phyloP scores from a whole-genome alignment of 768 basidiomycete genomes.

The Heimioporus sp. region DNA sequence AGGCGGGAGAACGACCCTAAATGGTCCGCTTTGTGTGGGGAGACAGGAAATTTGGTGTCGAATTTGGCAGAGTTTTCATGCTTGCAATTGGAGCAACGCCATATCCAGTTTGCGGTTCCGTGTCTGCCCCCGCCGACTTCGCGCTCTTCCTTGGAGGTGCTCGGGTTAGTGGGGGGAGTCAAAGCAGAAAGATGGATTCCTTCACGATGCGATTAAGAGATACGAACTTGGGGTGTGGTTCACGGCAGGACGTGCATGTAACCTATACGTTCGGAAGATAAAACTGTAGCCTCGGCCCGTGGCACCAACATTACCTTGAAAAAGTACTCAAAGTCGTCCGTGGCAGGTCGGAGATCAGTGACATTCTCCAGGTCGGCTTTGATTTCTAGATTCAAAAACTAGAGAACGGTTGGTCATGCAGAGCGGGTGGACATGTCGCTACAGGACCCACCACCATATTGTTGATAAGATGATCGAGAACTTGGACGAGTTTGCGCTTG shows the following conservation, averaged over 20 bases:
- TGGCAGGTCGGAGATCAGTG: slow-evolving; percentile 63
- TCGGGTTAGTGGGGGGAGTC: slow-evolving; percentile 1
- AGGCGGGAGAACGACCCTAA: slow-evolving; percentile 61
- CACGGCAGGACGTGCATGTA: slow-evolving; percentile 77
- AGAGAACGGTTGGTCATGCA: background rate
- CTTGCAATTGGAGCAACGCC: slow-evolving; percentile 76
- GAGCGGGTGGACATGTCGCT: background rate
- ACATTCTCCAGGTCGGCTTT: slow-evolving; percentile 82
- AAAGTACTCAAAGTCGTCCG: slow-evolving; percentile 73
- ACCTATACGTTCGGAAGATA: slow-evolving; percentile 42
- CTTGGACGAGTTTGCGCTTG: slow-evolving; percentile 20
- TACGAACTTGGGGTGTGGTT: slow-evolving; percentile 69
- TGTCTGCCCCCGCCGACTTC: slow-evolving; percentile 68
- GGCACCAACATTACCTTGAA: slow-evolving; percentile 52
- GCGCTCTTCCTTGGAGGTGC: slow-evolving; percentile 53
- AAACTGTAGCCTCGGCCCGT: no score
- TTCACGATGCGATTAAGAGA: slow-evolving; percentile 67
- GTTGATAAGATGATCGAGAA: background rate
- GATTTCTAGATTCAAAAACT: slow-evolving; percentile 59
- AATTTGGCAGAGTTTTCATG: slow-evolving; percentile 83
- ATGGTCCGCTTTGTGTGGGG: slow-evolving; percentile 60
- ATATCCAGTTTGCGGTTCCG: slow-evolving; percentile 74
- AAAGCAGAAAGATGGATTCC: background rate
- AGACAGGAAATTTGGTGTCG: slow-evolving; percentile 43
- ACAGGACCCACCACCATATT: slow-evolving; percentile 53